phyloP scores from a whole-genome alignment of 2,329 filamentous ascomycete species.

The Aspergillus carbonarius region DNA sequence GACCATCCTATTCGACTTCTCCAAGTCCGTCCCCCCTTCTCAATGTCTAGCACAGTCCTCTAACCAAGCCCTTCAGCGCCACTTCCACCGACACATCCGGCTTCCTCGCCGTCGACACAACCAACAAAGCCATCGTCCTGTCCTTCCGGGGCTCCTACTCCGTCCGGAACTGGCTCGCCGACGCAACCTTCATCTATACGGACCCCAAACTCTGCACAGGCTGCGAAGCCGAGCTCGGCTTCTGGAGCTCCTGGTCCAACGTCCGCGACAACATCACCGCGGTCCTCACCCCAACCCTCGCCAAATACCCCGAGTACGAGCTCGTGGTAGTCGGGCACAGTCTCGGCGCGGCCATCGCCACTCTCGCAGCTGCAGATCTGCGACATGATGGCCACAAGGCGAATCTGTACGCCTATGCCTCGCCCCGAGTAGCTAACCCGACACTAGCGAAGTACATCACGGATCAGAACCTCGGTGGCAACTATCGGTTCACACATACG shows the following conservation, averaged over 20 bases:
- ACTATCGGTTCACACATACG: constrained; percentile 65
- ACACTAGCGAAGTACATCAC: constrained; percentile 57
- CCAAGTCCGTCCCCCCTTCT: constrained; percentile 34
- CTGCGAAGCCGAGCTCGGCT: constrained; percentile 47
- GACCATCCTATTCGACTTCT: constrained; percentile 45
- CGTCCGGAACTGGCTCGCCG: constrained; percentile 29
- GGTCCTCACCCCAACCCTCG: constrained; percentile 29
- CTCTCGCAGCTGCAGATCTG: constrained; percentile 59
- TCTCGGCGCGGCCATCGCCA: constrained; percentile 65
- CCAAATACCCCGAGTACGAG: constrained; percentile 34
- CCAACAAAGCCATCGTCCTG: constrained; percentile 40
- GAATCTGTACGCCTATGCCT: constrained; percentile 67
- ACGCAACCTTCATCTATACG: constrained; percentile 28
- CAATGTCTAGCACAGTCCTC: not conserved
- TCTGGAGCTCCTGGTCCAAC: constrained; percentile 47
- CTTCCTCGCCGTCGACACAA: constrained; percentile 50
- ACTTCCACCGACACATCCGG: constrained; percentile 46
- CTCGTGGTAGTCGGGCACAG: constrained; percentile 61
- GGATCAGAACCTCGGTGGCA: constrained; percentile 52
- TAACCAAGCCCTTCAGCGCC: constrained; percentile 1
- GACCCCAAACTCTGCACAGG: constrained; percentile 43
- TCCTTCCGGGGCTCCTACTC: constrained; percentile 40
- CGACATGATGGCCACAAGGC: constrained; percentile 48
- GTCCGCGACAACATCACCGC: constrained; percentile 37
- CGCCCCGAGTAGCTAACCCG: constrained; percentile 63